Evolutionary conservation across 495 filamentous ascomycete species (phyloP).

Genomic region (Xylaria longipes): DNA sequence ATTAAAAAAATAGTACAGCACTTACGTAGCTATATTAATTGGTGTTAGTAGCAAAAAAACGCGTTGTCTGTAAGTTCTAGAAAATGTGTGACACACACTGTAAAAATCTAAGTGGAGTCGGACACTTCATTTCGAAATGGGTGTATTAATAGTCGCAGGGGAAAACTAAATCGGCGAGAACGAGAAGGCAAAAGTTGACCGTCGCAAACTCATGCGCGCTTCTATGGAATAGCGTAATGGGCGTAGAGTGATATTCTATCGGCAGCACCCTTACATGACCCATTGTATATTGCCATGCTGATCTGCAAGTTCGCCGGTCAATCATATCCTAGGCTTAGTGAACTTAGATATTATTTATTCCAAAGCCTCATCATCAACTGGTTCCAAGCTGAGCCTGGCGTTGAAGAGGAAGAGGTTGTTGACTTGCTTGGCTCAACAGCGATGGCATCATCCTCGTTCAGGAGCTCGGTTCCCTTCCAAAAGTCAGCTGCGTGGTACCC

Average conservation of each 20-base stretch:
- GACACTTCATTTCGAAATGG: no score
- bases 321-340: not conserved
- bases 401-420: not conserved
- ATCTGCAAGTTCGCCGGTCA: not conserved
- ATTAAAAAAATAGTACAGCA: no score
- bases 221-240: no score
- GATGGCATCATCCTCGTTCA: not conserved
- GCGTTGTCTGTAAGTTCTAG: no score
- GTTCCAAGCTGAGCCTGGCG: not conserved
- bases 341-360: not conserved
- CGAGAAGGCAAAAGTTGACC: not conserved
- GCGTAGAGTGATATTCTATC: not conserved
- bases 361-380: not conserved
- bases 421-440: not conserved
- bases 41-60: no score
- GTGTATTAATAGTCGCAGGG: not conserved
- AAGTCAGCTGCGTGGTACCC: not conserved
- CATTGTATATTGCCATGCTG: not conserved
- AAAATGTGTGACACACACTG: no score
- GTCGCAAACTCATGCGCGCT: not conserved
- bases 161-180: not conserved
- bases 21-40: no score
- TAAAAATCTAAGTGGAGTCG: no score
- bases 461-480: not conserved
- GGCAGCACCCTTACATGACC: not conserved